Evolutionary conservation across 495 filamentous ascomycete species (phyloP).

Genomic region (Penicillium pancosmium): DNA sequence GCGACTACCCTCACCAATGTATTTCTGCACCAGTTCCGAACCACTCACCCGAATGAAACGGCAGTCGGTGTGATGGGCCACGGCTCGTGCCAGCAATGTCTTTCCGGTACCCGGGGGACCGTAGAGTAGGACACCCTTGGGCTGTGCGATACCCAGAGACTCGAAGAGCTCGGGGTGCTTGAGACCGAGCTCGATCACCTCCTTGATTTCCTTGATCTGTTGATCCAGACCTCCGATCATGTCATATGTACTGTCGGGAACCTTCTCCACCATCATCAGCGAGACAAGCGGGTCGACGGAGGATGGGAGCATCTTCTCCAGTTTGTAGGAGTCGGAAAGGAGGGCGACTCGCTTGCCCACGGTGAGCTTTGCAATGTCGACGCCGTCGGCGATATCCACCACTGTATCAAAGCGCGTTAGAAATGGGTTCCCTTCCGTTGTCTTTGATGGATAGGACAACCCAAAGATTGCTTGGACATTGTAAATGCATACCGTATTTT

Average conservation of each 20-base stretch:
- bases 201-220: conserved; percentile 99
- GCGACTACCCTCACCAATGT: conserved; percentile 95
- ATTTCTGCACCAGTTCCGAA: conserved; percentile 97
- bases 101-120: conserved; percentile 98
- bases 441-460: too few relatives aligned
- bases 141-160: conserved; percentile 96
- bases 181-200: conserved; percentile 97
- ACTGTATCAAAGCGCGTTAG: conserved; percentile 56
- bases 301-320: conserved; percentile 96
- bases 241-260: conserved; percentile 99
- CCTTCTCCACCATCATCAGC: conserved; percentile 99
- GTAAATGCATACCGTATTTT: conserved; percentile 85
- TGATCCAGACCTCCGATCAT: conserved; percentile 99
- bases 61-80: conserved; percentile 97
- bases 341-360: conserved; percentile 97
- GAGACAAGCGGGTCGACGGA: conserved; percentile 97
- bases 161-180: conserved; percentile 99
- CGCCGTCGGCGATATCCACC: conserved; percentile 92
- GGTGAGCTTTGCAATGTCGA: conserved; percentile 94
- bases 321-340: conserved; percentile 93
- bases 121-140: conserved; percentile 96
- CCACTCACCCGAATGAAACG: conserved; percentile 98
- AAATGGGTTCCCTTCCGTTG: too few relatives aligned
- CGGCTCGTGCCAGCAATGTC: conserved; percentile 91
- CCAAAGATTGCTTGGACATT: not conserved